Percentiles rank a stretch among this genome's conserved stretches.
Conservation (phyloP, 148 eudicot genomes). For the Vaccinium macrocarpon region DNA sequence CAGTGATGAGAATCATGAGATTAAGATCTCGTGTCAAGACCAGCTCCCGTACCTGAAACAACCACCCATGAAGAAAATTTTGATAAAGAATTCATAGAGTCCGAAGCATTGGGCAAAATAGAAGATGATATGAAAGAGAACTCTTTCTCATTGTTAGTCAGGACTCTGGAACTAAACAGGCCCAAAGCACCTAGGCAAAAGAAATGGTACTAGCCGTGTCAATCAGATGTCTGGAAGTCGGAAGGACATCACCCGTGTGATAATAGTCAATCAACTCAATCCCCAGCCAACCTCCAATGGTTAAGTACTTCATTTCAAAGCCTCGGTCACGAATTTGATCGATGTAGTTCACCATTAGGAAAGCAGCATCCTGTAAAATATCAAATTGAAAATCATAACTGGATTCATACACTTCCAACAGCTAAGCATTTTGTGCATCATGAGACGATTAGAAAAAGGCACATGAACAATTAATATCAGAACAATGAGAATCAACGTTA, state of each 20-base stretch:
- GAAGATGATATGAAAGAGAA: not conserved
- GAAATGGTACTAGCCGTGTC: constrained; percentile 58
- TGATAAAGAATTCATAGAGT: not conserved
- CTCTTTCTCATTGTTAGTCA: no score
- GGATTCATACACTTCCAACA: constrained; percentile 2
- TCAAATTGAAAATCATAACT: constrained; percentile 54
- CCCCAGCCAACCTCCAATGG: constrained; percentile 97
- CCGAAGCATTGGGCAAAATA: not conserved
- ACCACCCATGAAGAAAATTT: constrained; percentile 6
- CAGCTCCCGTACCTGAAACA: constrained; percentile 71
- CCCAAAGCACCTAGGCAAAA: not conserved
- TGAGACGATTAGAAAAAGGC: not conserved
- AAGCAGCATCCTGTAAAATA: constrained; percentile 93
- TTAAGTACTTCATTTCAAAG: constrained; percentile 78
- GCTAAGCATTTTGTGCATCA: not conserved
- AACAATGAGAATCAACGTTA: not conserved
- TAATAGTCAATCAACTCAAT: constrained; percentile 60
- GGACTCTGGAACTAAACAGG: not conserved
- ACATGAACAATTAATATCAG: not conserved
- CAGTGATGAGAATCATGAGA: constrained; percentile 55
- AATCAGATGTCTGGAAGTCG: constrained; percentile 81
- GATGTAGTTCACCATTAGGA: constrained; percentile 82
- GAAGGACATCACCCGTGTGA: constrained; percentile 86
- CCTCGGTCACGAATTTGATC: constrained; percentile 91
- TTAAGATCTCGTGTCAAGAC: constrained; percentile 75